A percentile compares a stretch with the other conserved stretches of the same genome.
Evolutionary conservation across 768 basidiomycete species (phyloP).

Genomic region (Auriscalpium microsporum): DNA sequence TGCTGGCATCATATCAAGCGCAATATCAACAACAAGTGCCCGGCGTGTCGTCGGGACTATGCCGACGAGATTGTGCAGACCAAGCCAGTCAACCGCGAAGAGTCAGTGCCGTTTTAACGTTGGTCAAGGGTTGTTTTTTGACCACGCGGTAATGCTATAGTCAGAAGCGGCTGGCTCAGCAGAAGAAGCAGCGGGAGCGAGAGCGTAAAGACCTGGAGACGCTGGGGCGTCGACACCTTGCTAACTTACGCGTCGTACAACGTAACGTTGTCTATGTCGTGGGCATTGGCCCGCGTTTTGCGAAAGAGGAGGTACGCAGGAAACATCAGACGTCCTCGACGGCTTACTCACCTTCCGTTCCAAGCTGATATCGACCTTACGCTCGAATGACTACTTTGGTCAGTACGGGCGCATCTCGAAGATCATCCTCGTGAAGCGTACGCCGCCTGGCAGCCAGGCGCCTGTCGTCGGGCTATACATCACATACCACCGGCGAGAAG

Average conservation of each 20-base stretch:
- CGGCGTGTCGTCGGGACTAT: conserved; percentile 90
- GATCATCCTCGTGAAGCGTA: conserved; percentile 87
- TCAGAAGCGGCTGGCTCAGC: conserved; percentile 88
- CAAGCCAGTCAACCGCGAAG: conserved; percentile 90
- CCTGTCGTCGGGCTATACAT: conserved; percentile 92
- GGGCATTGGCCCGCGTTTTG: conserved; percentile 88
- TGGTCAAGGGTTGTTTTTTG: conserved; percentile 3
- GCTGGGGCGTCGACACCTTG: conserved; percentile 74
- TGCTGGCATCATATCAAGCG: conserved; percentile 99
- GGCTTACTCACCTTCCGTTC: conserved; percentile 6
- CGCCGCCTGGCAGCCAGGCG: conserved; percentile 58
- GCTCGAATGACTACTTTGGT: conserved; percentile 94
- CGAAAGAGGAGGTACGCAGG: conserved; percentile 84
- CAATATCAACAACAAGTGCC: conserved; percentile 92
- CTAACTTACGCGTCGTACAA: conserved; percentile 94
- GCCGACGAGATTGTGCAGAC: conserved; percentile 91
- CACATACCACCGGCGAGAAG: conserved; percentile 89
- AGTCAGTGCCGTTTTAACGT: conserved; percentile 49
- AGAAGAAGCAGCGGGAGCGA: conserved; percentile 91
- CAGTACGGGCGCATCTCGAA: conserved; percentile 98
- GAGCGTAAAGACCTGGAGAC: conserved; percentile 92
- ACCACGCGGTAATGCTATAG: conserved; percentile 33
- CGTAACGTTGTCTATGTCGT: conserved; percentile 94
- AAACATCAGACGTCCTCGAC: conserved; percentile 4
- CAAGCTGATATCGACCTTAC: conserved; percentile 84